Evolutionary conservation across 257 asterid species (phyloP).

Genomic region (Capsicum chinense): DNA sequence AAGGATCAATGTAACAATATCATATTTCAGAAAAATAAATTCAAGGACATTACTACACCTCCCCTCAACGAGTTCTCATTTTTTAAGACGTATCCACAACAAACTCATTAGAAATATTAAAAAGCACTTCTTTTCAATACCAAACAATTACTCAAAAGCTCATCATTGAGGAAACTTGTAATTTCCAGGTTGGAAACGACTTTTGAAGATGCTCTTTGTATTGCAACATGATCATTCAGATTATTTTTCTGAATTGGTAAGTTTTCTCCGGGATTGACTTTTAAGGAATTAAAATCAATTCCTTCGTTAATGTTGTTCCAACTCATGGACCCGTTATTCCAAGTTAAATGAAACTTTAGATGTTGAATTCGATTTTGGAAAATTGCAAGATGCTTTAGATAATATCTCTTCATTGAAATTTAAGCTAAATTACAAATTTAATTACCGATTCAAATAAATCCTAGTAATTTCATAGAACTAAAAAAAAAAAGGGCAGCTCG

Average conservation of each 20-base stretch:
- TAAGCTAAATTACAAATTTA: too few relatives aligned
- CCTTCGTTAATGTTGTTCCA: not conserved
- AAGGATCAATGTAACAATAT: not conserved
- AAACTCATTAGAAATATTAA: not conserved
- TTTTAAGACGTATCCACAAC: not conserved
- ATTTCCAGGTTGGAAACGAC: not conserved
- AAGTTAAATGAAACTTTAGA: too few relatives aligned
- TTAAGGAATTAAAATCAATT: not conserved
- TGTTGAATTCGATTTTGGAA: too few relatives aligned
- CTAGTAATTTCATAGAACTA: not conserved
- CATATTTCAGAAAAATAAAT: slow-evolving; percentile 5
- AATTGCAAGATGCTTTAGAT: not conserved
- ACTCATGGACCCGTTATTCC: not conserved
- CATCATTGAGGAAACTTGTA: not conserved
- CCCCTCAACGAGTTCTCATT: not conserved
- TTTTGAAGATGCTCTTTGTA: not conserved
- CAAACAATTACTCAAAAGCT: slow-evolving; percentile 1
- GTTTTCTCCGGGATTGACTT: not conserved
- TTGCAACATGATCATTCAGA: not conserved
- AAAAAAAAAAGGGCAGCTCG: too few relatives aligned
- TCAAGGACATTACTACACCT: not conserved
- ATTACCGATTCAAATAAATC: not conserved
- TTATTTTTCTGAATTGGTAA: not conserved
- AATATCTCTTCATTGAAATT: not conserved
- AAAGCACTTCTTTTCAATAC: not conserved